These are phyloP conservation scores for Aspergillus sp. DNA, from an alignment of 2,329 filamentous ascomycete genomes.

Conservation along the genomic window DNA sequence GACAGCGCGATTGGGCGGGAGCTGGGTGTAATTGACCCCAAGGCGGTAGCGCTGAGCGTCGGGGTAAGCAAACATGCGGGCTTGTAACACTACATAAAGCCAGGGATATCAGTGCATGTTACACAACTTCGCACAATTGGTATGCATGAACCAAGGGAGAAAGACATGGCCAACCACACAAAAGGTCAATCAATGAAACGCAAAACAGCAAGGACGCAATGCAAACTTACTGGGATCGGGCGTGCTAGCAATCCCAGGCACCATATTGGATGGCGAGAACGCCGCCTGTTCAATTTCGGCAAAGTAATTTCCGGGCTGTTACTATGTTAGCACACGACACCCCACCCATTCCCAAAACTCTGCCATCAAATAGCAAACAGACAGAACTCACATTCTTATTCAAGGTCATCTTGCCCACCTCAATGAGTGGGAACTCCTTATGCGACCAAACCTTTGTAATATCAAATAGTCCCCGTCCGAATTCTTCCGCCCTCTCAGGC, in stretches of 20 bases:
- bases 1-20: conserved; percentile 25
- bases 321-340: neutral
- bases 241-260: neutral
- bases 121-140: neutral
- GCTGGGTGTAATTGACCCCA: neutral
- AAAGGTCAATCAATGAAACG: too few species aligned
- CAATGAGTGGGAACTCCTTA: conserved; percentile 50
- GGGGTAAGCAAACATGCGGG: neutral
- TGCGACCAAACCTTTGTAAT: conserved; percentile 59
- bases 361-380: neutral
- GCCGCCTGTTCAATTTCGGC: neutral
- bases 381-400: conserved; percentile 48
- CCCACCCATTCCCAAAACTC: neutral
- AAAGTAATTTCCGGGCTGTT: neutral
- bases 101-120: neutral
- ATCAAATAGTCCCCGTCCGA: conserved; percentile 57
- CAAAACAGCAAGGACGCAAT: neutral
- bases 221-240: neutral
- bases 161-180: too few species aligned
- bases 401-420: conserved; percentile 54
- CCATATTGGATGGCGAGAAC: neutral
- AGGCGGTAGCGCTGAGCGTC: conserved; percentile 27
- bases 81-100: neutral
- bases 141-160: too few species aligned
- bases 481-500: conserved; percentile 52